Evolutionary conservation across 495 filamentous ascomycete genomes (phyloP), one percentile per base, ranked within the genome.

Genomic region (Patellaria atrata): DNA sequence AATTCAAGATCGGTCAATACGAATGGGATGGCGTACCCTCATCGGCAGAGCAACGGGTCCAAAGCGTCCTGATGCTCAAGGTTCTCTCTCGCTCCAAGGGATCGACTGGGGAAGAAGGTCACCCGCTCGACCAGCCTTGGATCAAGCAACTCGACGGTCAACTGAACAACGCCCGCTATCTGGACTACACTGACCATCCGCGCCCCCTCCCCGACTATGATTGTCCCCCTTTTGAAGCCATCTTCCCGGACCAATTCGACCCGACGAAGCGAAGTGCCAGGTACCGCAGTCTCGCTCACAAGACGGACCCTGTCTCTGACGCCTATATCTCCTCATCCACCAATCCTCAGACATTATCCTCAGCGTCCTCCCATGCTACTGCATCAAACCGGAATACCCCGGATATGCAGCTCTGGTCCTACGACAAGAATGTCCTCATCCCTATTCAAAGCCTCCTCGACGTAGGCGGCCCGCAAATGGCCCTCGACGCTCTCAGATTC

Each of bases 401-500:
- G 27, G 8, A 26, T 21, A 22, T 22, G 3, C 27, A 19, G 14
- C 18, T 29, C 2, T 51, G 50, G 51, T 50, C 51, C 8, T 54
- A 40, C 26, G 19, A 27, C 12, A 25, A 23, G 10, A 44, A 55
- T 33, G 40, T 55, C 34, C 13, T 44, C 12, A 40, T 30, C 1
- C 52, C 52, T 9, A 11, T 53, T 4, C 26, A 27, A 10, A 14
- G 17, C 29, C 38, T 48, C 18, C 28, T 44, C 22, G 12, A 23
- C 0, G 31, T 42, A 3, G 34, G 35, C 12, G 44, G 37, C 12
- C 10, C 29, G 1, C 26, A 43, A n/a, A 13, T 30, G 1, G 39
- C 41, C 14, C 11, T 42, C 5, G 31, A 41, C 18, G 24, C 47
- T 22, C 8, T 10, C 19, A 22, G 33, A 12, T 47, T 38, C 14